These are phyloP conservation scores for Salinomyces thailandicus DNA, from an alignment of 2,329 filamentous ascomycete species.

Conservation along the genomic window DNA sequence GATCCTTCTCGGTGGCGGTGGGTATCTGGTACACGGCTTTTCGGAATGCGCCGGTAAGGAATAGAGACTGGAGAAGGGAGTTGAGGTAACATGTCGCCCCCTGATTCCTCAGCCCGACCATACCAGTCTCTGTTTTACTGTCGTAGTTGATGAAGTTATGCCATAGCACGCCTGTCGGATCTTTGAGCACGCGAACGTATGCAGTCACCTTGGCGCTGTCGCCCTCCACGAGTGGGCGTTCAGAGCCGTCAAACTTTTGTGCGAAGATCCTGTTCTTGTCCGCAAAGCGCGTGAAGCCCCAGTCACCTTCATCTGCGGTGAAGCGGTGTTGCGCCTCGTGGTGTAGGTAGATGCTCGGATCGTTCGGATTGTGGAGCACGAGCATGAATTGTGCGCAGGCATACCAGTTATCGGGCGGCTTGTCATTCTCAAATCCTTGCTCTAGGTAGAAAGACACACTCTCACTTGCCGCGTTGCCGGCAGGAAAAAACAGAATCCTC, in stretches of 20 bases:
- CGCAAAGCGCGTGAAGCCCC: constrained; percentile 96
- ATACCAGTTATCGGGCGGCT: constrained; percentile 84
- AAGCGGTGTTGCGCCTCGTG: constrained; percentile 90
- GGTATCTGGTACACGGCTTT: constrained; percentile 98
- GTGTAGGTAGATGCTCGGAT: constrained; percentile 67
- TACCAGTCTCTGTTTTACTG: constrained; percentile 98
- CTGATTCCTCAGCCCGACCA: constrained; percentile 92
- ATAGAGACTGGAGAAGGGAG: constrained; percentile 37
- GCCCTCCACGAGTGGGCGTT: constrained; percentile 64
- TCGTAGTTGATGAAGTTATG: constrained; percentile 92
- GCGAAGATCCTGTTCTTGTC: constrained; percentile 81
- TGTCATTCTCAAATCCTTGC: constrained; percentile 68
- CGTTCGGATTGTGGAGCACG: constrained; percentile 87
- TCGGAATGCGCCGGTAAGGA: constrained; percentile 69
- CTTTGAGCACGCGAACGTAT: constrained; percentile 70
- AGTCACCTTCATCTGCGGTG: constrained; percentile 91
- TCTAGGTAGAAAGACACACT: constrained; percentile 93
- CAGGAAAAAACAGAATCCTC: constrained; percentile 92
- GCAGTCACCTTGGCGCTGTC: constrained; percentile 71
- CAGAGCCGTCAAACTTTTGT: constrained; percentile 58
- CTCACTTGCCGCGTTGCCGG: constrained; percentile 79
- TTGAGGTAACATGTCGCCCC: constrained; percentile 58
- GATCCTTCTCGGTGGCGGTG: constrained; percentile 71
- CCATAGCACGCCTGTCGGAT: constrained; percentile 82
- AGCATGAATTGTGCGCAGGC: constrained; percentile 93